Base-by-base conservation (phyloP, 305 asterid species). In the Stenogyne calaminthoides region DNA sequence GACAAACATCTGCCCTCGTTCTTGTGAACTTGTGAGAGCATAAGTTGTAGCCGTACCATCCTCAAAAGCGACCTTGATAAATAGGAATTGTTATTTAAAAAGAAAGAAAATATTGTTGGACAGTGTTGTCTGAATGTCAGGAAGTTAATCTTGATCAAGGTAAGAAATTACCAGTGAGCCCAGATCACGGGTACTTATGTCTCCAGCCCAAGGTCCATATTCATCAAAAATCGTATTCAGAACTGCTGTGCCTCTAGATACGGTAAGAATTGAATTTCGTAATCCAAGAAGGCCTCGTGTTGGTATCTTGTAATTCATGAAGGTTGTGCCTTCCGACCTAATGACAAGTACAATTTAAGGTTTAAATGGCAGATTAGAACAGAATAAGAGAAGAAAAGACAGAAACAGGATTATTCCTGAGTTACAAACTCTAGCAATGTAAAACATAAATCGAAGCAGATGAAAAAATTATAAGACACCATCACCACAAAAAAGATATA, bases 171-270 rank as follows among this genome's bases (percentile, higher is more conserved):
- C 99, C 96, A 95, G 85, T 29, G 99, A 92, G 65, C 99, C 99
- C 36, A 39, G 91, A 84, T 92, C 99, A 59, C 99, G 99, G 68
- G 99, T 95, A 69, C 76, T 85, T 74, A 95, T 90, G 77, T 92
- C 98, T 59, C 99, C 99, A 46, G 97, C 97, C 98, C 97, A 91
- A 49, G 96, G 84, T 32, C 96, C 99, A 66, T 92, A 95, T 77
- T 90, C 87, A 46, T 95, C 97, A 69, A 95, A 95, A 76, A 95
- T 82, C 7, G 99, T 95, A 77, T 95, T 91, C 81, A 95, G 91
- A 76, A 92, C 81, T n/a, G 99, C 99, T 56, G 99, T 95, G 72
- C 99, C 99, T 69, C 99, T 90, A 56, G 99, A 83, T 39, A 95
- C 99, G 7, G 98, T 91, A 67, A 95, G 89, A 76, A 95, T 92